Evolutionary conservation across 176 grass and related monocot species (phyloP), one percentile per base, ranked within the genome.

Genomic region (Carex littledalei): DNA sequence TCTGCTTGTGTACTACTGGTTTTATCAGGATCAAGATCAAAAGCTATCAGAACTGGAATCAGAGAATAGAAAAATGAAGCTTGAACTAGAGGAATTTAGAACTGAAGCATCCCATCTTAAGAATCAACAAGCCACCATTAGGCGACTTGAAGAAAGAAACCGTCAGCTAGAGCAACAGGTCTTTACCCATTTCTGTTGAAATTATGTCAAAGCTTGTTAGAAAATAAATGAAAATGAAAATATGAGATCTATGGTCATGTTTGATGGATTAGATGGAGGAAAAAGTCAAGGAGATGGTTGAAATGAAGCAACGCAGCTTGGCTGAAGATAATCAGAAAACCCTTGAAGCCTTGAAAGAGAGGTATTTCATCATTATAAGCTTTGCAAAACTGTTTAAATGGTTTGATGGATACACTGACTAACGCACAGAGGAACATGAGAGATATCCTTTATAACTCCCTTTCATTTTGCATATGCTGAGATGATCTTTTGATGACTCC

Each of bases 271-370:
- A 98, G 95, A 98, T 98, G 95, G 95, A 98, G 84, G 95, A 98
- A 86, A 98, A 98, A 86, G 96, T 99, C 10, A 99, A 91, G 77
- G 96, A 99, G 84, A 92, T 99, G 89, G 96, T 99, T 85, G 96
- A 99, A 94, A 99, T 99, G 87, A 99, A 99, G 82, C 96, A 99
- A 69, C 93, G 93, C 43, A 99, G 96, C 86, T 86, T 99, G 86
- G 96, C 93, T 47, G 96, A 99, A 88, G 96, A 99, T 84, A 99
- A 89, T 55, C 96, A 99, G 88, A 99, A 99, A 94, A 99, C 96
- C 84, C 91, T 99, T 56, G 96, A 99, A 83, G 90, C 86, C 66
- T 85, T 99, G 22, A 99, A 99, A 92, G 96, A 99, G 75, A 99
- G 96, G 96, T 99, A 92, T 67, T 86, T 29, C 17, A 64, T 83